Evolutionary conservation across 176 grass and related monocot genomes (phyloP).

Genomic region (Rhipidocladum racemiflorum): DNA sequence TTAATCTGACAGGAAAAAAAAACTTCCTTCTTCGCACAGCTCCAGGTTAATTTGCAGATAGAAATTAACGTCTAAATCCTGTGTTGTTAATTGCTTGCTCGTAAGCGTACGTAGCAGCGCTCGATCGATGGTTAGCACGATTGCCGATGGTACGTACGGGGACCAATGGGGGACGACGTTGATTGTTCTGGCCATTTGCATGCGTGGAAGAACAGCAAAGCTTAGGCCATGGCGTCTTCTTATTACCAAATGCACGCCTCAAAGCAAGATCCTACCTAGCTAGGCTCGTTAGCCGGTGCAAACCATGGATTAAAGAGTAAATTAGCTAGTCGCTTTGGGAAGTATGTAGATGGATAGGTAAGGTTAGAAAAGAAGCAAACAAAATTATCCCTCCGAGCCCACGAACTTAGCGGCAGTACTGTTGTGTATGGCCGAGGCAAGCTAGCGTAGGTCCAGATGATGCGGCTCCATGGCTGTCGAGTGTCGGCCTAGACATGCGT

Average conservation of each 20-base stretch:
- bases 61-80: no score
- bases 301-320: neutral
- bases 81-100: no score
- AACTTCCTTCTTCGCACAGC: no score
- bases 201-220: neutral
- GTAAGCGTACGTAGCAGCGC: no score
- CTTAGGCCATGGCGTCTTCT: neutral
- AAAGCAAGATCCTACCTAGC: constrained; percentile 30
- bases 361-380: constrained; percentile 17
- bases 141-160: neutral
- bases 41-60: neutral
- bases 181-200: neutral
- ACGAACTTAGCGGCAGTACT: neutral
- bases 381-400: constrained; percentile 28
- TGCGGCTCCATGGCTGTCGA: constrained; percentile 31
- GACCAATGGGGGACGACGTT: neutral
- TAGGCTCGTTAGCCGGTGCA: neutral
- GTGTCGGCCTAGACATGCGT: constrained; percentile 2
- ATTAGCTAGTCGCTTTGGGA: constrained; percentile 6
- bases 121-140: no score
- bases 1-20: no score
- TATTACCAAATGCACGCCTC: constrained; percentile 7
- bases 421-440: constrained; percentile 29
- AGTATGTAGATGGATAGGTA: neutral
- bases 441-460: constrained; percentile 16